A percentile compares a stretch with the other conserved stretches of the same genome.
phyloP scores from a whole-genome alignment of 2,329 filamentous ascomycete genomes.

The Hypoxylon sp. region DNA sequence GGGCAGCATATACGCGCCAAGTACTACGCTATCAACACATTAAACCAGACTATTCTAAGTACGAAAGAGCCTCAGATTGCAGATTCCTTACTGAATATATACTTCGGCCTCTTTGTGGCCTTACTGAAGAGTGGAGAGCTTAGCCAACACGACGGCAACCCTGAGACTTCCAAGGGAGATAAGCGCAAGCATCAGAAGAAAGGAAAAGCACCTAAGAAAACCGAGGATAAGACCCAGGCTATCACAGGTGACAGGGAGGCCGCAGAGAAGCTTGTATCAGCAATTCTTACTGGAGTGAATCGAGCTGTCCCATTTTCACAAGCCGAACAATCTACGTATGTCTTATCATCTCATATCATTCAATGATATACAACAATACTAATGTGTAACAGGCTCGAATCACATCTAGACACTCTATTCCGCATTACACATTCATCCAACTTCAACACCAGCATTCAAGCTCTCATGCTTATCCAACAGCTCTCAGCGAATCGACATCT shows the following conservation, averaged over 20 bases:
- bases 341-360: slow-evolving; percentile 31
- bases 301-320: slow-evolving; percentile 94
- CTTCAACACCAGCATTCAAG: slow-evolving; percentile 98
- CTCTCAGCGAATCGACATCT: slow-evolving; percentile 85
- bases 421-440: slow-evolving; percentile 97
- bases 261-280: slow-evolving; percentile 91
- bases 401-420: slow-evolving; percentile 94
- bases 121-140: slow-evolving; percentile 77
- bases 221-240: slow-evolving; percentile 55
- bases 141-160: slow-evolving; percentile 58
- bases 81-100: slow-evolving; percentile 86
- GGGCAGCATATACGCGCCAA: slow-evolving; percentile 90
- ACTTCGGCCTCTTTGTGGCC: slow-evolving; percentile 89
- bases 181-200: slow-evolving; percentile 69
- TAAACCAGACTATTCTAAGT: slow-evolving; percentile 96
- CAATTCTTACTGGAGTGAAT: slow-evolving; percentile 93
- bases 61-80: slow-evolving; percentile 85
- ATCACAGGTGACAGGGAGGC: slow-evolving; percentile 73
- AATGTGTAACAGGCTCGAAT: slow-evolving; percentile 74
- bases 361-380: slow-evolving; percentile 40
- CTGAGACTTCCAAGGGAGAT: slow-evolving; percentile 56
- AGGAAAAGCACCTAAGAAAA: slow-evolving; percentile 55
- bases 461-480: slow-evolving; percentile 94
- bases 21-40: slow-evolving; percentile 95
- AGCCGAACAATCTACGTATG: slow-evolving; percentile 81